Evolutionary conservation across 2,329 filamentous ascomycete species (phyloP).

Genomic region (Phyllosticta ampelicida): DNA sequence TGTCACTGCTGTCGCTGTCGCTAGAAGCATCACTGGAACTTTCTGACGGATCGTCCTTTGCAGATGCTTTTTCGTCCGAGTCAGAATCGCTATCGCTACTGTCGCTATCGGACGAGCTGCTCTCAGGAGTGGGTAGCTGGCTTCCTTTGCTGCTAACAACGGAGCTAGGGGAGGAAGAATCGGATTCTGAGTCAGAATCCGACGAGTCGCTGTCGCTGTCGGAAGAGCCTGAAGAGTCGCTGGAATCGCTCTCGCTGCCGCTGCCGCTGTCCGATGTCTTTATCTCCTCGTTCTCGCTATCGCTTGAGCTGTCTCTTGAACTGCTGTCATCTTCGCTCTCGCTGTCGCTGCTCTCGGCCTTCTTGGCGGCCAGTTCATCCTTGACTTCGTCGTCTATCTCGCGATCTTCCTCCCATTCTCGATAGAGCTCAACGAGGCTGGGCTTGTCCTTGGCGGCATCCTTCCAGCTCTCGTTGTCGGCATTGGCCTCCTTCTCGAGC

Average conservation of each 20-base stretch:
- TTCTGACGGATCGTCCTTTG: not conserved
- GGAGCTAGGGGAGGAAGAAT: conserved; percentile 6
- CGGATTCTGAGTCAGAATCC: not conserved
- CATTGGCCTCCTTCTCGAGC: conserved; percentile 15
- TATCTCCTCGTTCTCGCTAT: conserved; percentile 11
- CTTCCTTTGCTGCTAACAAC: not conserved
- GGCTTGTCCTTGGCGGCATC: conserved; percentile 14
- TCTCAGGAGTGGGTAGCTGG: not conserved
- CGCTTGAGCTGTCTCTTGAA: too few species aligned
- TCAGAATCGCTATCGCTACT: not conserved
- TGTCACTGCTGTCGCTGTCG: not conserved
- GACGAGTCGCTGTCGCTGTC: conserved; percentile 9
- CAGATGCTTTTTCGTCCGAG: not conserved
- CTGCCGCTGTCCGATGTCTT: conserved; percentile 12
- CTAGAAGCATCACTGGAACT: not conserved
- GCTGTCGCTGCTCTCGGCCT: not conserved
- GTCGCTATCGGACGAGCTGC: not conserved
- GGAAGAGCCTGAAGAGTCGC: too few species aligned
- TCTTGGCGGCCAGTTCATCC: not conserved
- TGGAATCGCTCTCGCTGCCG: conserved; percentile 1
- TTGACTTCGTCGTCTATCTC: conserved; percentile 6
- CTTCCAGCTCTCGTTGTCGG: conserved; percentile 5
- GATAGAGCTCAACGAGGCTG: conserved; percentile 17
- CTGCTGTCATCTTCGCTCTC: conserved; percentile 11
- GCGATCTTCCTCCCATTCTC: conserved; percentile 18